Evolutionary conservation across 2,329 filamentous ascomycete genomes (phyloP).

Genomic region (Colletotrichum lentis): DNA sequence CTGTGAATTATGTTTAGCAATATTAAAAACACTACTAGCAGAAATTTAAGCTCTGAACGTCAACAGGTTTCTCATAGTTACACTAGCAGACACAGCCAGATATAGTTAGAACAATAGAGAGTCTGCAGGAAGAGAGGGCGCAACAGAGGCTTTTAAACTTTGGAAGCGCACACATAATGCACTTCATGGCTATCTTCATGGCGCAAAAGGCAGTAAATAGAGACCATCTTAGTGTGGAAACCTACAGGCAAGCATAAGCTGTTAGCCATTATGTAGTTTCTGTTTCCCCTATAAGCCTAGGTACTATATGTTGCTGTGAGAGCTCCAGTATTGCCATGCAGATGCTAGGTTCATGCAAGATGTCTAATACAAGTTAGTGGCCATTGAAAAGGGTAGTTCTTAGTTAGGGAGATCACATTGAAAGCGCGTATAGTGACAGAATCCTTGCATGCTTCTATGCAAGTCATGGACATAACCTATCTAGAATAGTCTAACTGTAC

Average conservation of each 20-base stretch:
- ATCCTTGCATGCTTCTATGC: no score
- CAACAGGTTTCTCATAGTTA: conserved; percentile 7
- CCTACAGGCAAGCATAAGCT: not conserved
- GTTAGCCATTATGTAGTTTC: not conserved
- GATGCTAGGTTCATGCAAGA: not conserved
- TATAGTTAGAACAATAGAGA: not conserved
- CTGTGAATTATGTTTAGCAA: not conserved
- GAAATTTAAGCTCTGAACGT: not conserved
- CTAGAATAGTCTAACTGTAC: no score
- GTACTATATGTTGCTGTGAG: not conserved
- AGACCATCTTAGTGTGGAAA: not conserved
- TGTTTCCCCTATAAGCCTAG: not conserved
- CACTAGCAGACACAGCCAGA: conserved; percentile 10
- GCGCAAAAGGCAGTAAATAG: not conserved
- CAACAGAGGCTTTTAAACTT: not conserved
- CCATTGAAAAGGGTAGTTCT: not conserved
- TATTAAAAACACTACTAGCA: conserved; percentile 6
- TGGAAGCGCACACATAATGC: not conserved
- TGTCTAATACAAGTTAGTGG: not conserved
- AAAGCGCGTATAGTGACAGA: not conserved
- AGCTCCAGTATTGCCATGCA: not conserved
- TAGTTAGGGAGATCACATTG: not conserved
- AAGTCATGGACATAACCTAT: no score
- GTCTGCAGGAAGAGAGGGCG: not conserved
- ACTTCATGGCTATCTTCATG: not conserved